phyloP scores from a whole-genome alignment of 139 green algal genomes.

The Chlorella sp. region DNA sequence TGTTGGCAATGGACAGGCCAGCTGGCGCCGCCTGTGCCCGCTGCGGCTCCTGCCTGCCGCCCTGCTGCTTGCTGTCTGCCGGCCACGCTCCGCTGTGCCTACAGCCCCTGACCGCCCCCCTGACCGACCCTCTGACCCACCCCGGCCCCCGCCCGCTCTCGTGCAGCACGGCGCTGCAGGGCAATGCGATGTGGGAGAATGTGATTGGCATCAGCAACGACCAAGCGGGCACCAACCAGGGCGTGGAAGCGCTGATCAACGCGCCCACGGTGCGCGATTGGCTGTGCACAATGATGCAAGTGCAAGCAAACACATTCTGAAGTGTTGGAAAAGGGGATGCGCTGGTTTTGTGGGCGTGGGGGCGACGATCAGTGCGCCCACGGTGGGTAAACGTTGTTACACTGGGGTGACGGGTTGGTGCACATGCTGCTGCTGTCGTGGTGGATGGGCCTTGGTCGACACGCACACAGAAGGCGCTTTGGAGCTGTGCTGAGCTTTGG shows the following conservation, averaged over 20 bases:
- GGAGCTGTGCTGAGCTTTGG: not conserved
- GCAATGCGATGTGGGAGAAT: conserved; percentile 84
- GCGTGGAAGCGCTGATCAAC: conserved; percentile 76
- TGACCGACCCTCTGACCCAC: not conserved
- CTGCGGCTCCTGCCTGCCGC: not conserved
- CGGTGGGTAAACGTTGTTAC: no score
- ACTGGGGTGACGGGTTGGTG: no score
- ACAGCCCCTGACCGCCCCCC: not conserved
- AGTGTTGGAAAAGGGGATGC: no score
- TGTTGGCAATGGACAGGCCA: no score
- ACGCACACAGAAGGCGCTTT: no score
- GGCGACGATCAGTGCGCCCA: not conserved
- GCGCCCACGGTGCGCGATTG: conserved; percentile 52
- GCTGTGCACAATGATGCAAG: not conserved
- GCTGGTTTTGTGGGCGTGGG: no score
- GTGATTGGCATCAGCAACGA: conserved; percentile 75
- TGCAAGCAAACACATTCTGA: no score
- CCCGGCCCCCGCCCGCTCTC: not conserved
- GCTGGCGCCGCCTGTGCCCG: no score
- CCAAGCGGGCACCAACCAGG: conserved; percentile 66
- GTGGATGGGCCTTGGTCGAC: no score
- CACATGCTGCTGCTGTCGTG: no score
- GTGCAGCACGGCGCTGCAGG: conserved; percentile 75
- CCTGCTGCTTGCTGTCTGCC: not conserved
- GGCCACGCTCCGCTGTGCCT: not conserved